phyloP scores from a whole-genome alignment of 1,139 yeast species.

The Debaryomycetaceae sp. region DNA sequence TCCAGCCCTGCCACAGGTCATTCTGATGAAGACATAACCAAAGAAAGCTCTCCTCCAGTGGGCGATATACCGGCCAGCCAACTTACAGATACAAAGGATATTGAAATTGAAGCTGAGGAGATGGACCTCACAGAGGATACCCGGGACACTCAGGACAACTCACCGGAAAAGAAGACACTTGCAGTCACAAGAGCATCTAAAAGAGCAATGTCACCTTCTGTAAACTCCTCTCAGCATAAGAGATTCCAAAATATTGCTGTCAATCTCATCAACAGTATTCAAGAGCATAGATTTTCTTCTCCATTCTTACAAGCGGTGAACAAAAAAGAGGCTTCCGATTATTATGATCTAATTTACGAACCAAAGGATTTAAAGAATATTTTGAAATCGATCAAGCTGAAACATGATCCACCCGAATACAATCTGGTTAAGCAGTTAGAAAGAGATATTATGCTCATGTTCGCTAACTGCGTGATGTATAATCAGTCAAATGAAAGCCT shows the following conservation, averaged over 20 bases:
- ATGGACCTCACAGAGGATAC: conserved; percentile 6
- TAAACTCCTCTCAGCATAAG: conserved; percentile 30
- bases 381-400: conserved; percentile 50
- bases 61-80: conserved; percentile 5
- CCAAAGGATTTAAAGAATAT: conserved; percentile 71
- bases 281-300: conserved; percentile 71
- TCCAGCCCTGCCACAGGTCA: conserved; percentile 2
- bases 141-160: conserved; percentile 6
- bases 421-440: conserved; percentile 62
- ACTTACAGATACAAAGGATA: conserved; percentile 6
- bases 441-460: conserved; percentile 70
- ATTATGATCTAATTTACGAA: conserved; percentile 54
- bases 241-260: conserved; percentile 53
- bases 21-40: conserved; percentile 5
- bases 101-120: conserved; percentile 7
- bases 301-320: conserved; percentile 71
- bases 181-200: conserved; percentile 7
- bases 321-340: conserved; percentile 66
- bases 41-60: conserved; percentile 7
- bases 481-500: conserved; percentile 65
- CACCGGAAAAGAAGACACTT: conserved; percentile 1
- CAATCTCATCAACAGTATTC: conserved; percentile 60
- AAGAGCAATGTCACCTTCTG: conserved; percentile 27
- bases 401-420: conserved; percentile 36
- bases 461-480: conserved; percentile 81